Evolutionary conservation across 2,329 filamentous ascomycete species (phyloP).

Genomic region (Arachnomyces sp.): DNA sequence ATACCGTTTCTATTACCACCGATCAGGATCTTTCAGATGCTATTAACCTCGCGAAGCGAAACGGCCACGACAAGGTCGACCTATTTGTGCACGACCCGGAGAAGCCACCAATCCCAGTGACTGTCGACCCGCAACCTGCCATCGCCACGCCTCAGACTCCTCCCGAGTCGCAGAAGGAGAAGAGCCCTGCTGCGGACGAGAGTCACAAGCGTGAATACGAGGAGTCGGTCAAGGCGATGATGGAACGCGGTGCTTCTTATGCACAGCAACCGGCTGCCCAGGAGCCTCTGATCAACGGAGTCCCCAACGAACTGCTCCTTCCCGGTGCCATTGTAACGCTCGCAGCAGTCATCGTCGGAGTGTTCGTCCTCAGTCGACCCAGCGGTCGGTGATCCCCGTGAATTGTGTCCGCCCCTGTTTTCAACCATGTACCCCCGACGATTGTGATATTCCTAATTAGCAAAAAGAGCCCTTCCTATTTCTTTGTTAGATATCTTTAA

Average conservation of each 20-base stretch:
- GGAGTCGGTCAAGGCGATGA: constrained; percentile 35
- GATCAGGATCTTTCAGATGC: constrained; percentile 89
- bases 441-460: no score
- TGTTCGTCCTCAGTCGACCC: constrained; percentile 76
- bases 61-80: constrained; percentile 83
- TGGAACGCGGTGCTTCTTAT: constrained; percentile 23
- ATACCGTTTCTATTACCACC: constrained; percentile 93
- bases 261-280: constrained; percentile 47
- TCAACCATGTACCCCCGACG: no score
- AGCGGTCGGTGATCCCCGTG: constrained; percentile 34
- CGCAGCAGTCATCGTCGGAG: constrained; percentile 85
- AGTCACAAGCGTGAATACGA: constrained; percentile 24
- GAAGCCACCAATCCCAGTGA: constrained; percentile 67
- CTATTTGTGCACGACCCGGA: constrained; percentile 92
- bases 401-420: not conserved
- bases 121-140: constrained; percentile 51
- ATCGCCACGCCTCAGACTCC: constrained; percentile 44
- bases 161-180: constrained; percentile 42
- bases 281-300: constrained; percentile 77
- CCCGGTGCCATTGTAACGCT: constrained; percentile 93
- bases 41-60: constrained; percentile 70
- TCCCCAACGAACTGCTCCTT: constrained; percentile 87
- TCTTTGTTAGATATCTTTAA: no score
- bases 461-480: no score
- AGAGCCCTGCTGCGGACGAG: constrained; percentile 37